Evolutionary conservation across 768 basidiomycete species (phyloP), one percentile per base, ranked within the genome.

Genomic region (Obba rivulosa): DNA sequence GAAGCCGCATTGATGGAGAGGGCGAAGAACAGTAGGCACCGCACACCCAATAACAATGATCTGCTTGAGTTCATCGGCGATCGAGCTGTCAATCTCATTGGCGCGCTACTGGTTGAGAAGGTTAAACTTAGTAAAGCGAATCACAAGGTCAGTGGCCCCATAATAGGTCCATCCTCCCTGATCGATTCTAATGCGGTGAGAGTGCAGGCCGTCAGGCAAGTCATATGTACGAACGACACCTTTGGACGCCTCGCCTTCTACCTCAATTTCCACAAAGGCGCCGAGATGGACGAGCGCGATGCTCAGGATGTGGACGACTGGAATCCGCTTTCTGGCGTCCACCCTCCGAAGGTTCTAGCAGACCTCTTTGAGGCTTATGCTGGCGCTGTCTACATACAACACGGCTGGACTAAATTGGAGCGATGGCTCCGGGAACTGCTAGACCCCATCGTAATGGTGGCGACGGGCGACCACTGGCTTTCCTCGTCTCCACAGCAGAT

Each of bases 11-110:
- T 58, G 13, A 52, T 63, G 7, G 46, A 53, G 4, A 54, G 55
- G 16, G 61, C 60, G 14, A 51, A 57, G n/a, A 68, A 66, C 36
- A 54, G 58, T 40, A 52, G 53, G 18, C 56, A 53, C 43, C 44
- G 56, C 18, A 56, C 64, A 3, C 34, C 43, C 35, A 50, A 61
- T 23, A 68, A 65, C 51, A 67, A 68, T 40, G 63, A 68, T 42
- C 45, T 66, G 16, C 55, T 66, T 4, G 67, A 67, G 49, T 68
- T 67, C 45, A 54, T 66, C 23, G 67, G 67, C 11, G 66, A 68
- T 41, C 61, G 64, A 8, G 57, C 60, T 3, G 56, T 67, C 31
- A 67, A 66, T 46, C 60, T 67, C 13, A 50, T 55, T 3, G 61
- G 61, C 45, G 60, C 64, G 0, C 51, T 68, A 1, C 47, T 66